Conservation (phyloP, 2,329 filamentous ascomycete species). For the Colletotrichum sp. region DNA sequence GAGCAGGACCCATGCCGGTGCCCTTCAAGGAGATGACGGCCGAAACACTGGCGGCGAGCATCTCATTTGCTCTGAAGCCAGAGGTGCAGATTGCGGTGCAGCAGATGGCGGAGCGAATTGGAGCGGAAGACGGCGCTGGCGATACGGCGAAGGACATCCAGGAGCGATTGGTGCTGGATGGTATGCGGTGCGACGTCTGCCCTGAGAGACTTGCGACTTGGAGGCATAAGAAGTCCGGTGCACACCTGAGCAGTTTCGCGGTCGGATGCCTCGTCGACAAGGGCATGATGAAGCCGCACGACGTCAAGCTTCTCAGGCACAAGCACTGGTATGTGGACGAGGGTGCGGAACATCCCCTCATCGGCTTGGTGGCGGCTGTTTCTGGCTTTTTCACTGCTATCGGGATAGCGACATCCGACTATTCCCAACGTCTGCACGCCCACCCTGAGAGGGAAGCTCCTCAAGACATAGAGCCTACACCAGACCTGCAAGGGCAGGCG, state of each 20-base stretch:
- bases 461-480: not conserved
- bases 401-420: slow-evolving; percentile 52
- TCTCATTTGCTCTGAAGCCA: slow-evolving; percentile 56
- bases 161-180: slow-evolving; percentile 56
- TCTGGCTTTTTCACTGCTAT: slow-evolving; percentile 71
- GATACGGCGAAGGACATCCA: slow-evolving; percentile 60
- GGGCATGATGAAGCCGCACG: slow-evolving; percentile 58
- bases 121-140: slow-evolving; percentile 58
- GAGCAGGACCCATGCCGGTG: slow-evolving; percentile 64
- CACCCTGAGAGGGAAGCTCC: not conserved
- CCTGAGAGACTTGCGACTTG: slow-evolving; percentile 66
- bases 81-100: slow-evolving; percentile 42
- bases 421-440: slow-evolving; percentile 18
- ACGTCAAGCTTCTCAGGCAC: slow-evolving; percentile 55
- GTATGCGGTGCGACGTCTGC: slow-evolving; percentile 62
- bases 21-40: slow-evolving; percentile 63
- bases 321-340: slow-evolving; percentile 69
- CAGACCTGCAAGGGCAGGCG: not conserved
- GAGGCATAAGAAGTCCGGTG: slow-evolving; percentile 63
- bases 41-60: slow-evolving; percentile 59
- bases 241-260: slow-evolving; percentile 66
- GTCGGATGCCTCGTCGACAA: slow-evolving; percentile 61
- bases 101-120: slow-evolving; percentile 57
- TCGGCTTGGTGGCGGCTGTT: slow-evolving; percentile 69
- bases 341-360: slow-evolving; percentile 68